These are phyloP conservation scores for Ceratocystiopsis sp. DNA, from an alignment of 2,329 filamentous ascomycete genomes.

Conservation along the genomic window DNA sequence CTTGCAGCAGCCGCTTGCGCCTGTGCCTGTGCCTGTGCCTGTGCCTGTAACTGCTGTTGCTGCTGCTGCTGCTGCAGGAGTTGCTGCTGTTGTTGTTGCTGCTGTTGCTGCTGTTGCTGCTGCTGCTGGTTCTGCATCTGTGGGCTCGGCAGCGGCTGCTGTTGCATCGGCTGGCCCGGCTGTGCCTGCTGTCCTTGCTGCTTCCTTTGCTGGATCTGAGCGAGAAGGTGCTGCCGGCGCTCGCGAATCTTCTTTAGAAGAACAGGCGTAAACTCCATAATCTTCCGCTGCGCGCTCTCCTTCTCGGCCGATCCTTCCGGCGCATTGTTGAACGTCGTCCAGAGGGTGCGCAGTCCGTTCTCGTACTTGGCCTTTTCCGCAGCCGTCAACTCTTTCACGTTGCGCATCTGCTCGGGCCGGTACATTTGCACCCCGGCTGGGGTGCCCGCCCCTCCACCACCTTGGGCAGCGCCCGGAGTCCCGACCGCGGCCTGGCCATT, in stretches of 20 bases:
- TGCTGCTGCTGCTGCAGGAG: conserved; percentile 1
- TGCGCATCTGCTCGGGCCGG: conserved; percentile 33
- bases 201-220: not conserved
- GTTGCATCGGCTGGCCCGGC: conserved; percentile 2
- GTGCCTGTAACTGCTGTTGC: conserved; percentile 3
- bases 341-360: conserved; percentile 34
- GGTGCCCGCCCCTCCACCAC: no score
- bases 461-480: conserved; percentile 1
- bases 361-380: conserved; percentile 44
- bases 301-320: conserved; percentile 31
- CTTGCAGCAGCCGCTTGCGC: not conserved
- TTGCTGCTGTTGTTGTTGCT: not conserved
- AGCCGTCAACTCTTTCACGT: conserved; percentile 29
- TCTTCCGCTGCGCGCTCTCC: conserved; percentile 35
- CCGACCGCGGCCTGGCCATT: conserved; percentile 1
- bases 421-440: conserved; percentile 19
- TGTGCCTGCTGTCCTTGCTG: conserved; percentile 4
- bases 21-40: conserved; percentile 1
- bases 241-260: conserved; percentile 17
- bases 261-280: conserved; percentile 42
- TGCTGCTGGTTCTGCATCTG: not conserved
- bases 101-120: not conserved
- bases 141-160: not conserved
- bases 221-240: conserved; percentile 3
- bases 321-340: conserved; percentile 32